A percentile compares a stretch with the other conserved stretches of the same genome.
Conservation (phyloP, 2,329 filamentous ascomycete species). For the Aspergillus latus region DNA sequence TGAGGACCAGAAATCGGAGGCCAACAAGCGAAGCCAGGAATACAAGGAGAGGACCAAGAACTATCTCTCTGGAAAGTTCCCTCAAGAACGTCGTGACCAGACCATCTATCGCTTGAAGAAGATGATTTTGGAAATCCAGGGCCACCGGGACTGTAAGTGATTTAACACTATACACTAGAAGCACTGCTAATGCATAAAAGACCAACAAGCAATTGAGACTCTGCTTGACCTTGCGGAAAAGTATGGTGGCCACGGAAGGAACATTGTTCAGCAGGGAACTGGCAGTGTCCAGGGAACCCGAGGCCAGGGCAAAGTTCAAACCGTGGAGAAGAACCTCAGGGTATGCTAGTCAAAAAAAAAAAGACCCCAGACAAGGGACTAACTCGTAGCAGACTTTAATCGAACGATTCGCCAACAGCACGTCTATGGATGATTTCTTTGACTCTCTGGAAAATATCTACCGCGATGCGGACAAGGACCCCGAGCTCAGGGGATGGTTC, state of each 20-base stretch:
- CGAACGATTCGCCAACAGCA: conserved; percentile 94
- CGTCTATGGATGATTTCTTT: conserved; percentile 83
- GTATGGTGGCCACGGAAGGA: conserved; percentile 74
- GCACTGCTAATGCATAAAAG: conserved; percentile 39
- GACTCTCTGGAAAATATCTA: conserved; percentile 84
- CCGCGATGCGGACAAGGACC: conserved; percentile 78
- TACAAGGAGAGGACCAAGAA: conserved; percentile 55
- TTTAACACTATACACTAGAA: too few species aligned
- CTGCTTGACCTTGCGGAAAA: conserved; percentile 79
- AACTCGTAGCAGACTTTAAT: conserved; percentile 66
- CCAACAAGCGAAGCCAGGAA: conserved; percentile 41
- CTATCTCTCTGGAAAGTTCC: conserved; percentile 84
- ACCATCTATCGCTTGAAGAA: conserved; percentile 92
- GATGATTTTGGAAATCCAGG: conserved; percentile 95
- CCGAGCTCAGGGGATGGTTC: conserved; percentile 89
- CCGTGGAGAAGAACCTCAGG: conserved; percentile 77
- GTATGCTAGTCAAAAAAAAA: conserved; percentile 42
- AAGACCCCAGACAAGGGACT: conserved; percentile 33
- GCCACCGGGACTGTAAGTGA: conserved; percentile 83
- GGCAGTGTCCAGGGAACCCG: conserved; percentile 73
- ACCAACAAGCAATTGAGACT: conserved; percentile 86
- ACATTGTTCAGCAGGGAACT: conserved; percentile 62
- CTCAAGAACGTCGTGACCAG: conserved; percentile 88
- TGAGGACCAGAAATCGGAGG: conserved; percentile 65
- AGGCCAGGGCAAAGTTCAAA: conserved; percentile 60